Evolutionary conservation across 228 moss, liverwort and hornwort genomes (phyloP), one percentile per base, ranked within the genome.

Genomic region (Sphagnum magellanicum): DNA sequence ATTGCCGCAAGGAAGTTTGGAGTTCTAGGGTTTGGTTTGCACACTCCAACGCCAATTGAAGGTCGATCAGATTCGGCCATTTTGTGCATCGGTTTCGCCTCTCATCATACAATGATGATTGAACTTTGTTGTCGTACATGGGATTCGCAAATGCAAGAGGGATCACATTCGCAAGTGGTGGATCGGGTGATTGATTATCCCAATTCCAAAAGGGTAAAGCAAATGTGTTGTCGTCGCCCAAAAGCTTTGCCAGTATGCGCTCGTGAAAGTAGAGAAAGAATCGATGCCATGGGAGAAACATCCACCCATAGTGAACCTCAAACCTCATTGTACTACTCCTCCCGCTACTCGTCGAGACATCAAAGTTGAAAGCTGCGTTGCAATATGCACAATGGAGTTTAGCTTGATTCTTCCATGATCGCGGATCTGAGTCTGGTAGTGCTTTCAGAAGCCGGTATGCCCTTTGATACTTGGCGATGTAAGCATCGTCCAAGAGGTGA

Each of bases 341-440:
- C 17, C 17, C 17, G 17, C 17, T 17, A 17, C 17, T 17, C 10
- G 67, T 60, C 0, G 81, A 82, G 46, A 71, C 75, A 0, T 50
- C 63, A 65, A 75, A 52, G 0, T 67, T 77, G 66, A 86, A 77
- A 10, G 74, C 70, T 47, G 81, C 79, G 67, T 83, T 72, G 72
- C 87, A 81, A 57, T 84, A 87, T 0, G 72, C 75, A 61, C 81
- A 84, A 61, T 87, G 87, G 0, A 84, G 70, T 10, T 68, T 67
- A 55, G 76, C 74, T 13, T 83, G 84, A 1, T 79, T 81, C 0
- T 67, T 10, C 51, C 73, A 77, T 5, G 84, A 87, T 4, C 79
- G 76, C 16, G 81, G 76, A 14, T 84, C 87, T 6, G 81, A 76
- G 0, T 72, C 71, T 0, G 84, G 87, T 1, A 84, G 87, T 0